Evolutionary conservation across 768 basidiomycete genomes (phyloP).

Genomic region (Pleurotus ostreatus): DNA sequence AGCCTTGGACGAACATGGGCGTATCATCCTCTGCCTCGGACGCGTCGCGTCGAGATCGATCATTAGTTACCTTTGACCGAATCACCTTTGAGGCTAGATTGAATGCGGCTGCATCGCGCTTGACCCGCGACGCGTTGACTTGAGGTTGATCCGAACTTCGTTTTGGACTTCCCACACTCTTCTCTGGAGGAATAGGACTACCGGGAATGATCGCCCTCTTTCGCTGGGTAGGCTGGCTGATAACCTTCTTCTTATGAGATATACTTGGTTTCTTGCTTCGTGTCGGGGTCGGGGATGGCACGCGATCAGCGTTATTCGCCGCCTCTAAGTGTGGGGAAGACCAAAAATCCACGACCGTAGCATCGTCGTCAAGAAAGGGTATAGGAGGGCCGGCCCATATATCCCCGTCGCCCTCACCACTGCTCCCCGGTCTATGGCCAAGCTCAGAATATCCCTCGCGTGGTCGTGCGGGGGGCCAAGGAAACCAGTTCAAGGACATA

Average conservation of each 20-base stretch:
- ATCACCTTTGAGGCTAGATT: too few species aligned
- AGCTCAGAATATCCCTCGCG: not conserved
- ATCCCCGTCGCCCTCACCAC: not conserved
- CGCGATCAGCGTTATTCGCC: too few species aligned
- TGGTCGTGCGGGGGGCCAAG: not conserved
- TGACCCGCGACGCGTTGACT: not conserved
- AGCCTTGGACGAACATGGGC: too few species aligned
- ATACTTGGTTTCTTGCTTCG: not conserved
- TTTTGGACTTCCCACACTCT: too few species aligned
- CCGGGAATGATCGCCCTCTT: not conserved
- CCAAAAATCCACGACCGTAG: not conserved
- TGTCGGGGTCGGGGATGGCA: not conserved
- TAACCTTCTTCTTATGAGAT: not conserved
- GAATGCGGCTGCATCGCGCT: not conserved
- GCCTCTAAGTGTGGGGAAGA: too few species aligned
- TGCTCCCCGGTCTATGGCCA: not conserved
- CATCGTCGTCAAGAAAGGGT: not conserved
- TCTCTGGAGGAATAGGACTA: not conserved
- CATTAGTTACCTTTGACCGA: too few species aligned
- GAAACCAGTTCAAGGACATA: not conserved
- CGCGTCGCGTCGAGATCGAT: too few species aligned
- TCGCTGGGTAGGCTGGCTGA: not conserved
- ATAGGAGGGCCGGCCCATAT: constrained; percentile 2
- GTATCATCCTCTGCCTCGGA: too few species aligned
- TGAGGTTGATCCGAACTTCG: too few species aligned